Conservation (phyloP, 2,329 filamentous ascomycete genomes). For the Penicillium digitatum region DNA sequence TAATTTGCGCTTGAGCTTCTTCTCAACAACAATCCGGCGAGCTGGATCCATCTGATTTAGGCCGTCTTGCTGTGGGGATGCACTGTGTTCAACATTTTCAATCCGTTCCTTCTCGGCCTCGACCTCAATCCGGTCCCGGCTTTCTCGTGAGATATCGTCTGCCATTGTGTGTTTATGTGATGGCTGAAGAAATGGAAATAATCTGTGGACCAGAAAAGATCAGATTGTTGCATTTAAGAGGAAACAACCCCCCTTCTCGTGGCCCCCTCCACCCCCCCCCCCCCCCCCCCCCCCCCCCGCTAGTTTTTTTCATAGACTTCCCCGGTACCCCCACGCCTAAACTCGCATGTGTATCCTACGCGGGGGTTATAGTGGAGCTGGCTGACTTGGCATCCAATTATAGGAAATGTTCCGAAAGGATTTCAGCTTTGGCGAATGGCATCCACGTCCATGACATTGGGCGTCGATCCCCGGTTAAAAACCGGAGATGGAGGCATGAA, state of each 20-base stretch:
- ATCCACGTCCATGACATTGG: neutral
- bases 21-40: slow-evolving; percentile 23
- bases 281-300: slow-evolving; percentile 9
- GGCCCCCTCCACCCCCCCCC: slow-evolving; percentile 3
- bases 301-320: slow-evolving; percentile 2
- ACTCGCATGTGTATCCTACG: neutral
- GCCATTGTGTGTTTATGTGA: slow-evolving; percentile 15
- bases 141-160: slow-evolving; percentile 19
- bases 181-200: neutral
- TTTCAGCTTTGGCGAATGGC: neutral
- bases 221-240: slow-evolving; percentile 1
- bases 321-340: slow-evolving; percentile 9
- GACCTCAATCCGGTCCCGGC: slow-evolving; percentile 10
- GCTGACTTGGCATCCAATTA: neutral
- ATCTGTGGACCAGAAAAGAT: neutral
- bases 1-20: slow-evolving; percentile 27
- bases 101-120: slow-evolving; percentile 18
- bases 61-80: slow-evolving; percentile 4
- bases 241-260: neutral
- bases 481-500: neutral
- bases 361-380: slow-evolving; percentile 4
- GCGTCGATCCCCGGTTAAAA: neutral
- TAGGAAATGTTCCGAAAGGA: neutral
- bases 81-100: slow-evolving; percentile 21
- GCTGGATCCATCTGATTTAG: slow-evolving; percentile 21